Evolutionary conservation across 352 stramenopile species (phyloP), one percentile per base, ranked within the genome.

Genomic region (Phytophthora nicotianae): DNA sequence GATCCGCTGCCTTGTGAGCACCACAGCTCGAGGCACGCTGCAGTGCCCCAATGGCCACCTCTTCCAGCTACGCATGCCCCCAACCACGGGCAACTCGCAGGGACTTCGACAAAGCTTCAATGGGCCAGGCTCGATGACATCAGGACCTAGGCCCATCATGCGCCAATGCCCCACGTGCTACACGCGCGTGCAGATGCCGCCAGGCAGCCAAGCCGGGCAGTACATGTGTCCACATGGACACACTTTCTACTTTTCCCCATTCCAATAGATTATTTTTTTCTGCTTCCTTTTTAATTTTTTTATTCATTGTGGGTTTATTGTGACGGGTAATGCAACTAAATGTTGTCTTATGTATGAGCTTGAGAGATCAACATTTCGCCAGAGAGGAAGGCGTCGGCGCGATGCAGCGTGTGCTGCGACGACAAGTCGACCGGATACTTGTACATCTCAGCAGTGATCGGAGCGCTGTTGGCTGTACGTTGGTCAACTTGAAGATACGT

Each of bases 191-290:
- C 86, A 95, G 58, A 95, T 95, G 86, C 86, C 86, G 1, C 84
- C 85, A 13, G 84, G 84, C 16, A 93, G 83, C 33, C 86, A 93
- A 60, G 81, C 86, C 4, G 86, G 86, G 23, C 86, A 95, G 74
- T 95, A 93, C 76, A 93, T 95, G 84, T 95, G 86, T 80, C 86
- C 86, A 0, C 79, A 93, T 49, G 86, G 86, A 3, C 86, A 95
- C 68, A 95, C 86, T 21, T 95, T 95, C 59, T 91, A 87, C 70
- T 95, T 89, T 62, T 83, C 83, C 43, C 84, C 86, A 20, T 84
- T 81, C 50, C 63, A 86, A 71, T 76, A 81, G 72, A 75, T 67
- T 62, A 40, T 29, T 62, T 58, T 57, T 60, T 37, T 35, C 52
- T 45, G 24, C 49, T 3, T 50, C 10, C 55, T 35, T 29, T 29